phyloP scores from a whole-genome alignment of 2,329 filamentous ascomycete genomes.

The Curvularia sp. region DNA sequence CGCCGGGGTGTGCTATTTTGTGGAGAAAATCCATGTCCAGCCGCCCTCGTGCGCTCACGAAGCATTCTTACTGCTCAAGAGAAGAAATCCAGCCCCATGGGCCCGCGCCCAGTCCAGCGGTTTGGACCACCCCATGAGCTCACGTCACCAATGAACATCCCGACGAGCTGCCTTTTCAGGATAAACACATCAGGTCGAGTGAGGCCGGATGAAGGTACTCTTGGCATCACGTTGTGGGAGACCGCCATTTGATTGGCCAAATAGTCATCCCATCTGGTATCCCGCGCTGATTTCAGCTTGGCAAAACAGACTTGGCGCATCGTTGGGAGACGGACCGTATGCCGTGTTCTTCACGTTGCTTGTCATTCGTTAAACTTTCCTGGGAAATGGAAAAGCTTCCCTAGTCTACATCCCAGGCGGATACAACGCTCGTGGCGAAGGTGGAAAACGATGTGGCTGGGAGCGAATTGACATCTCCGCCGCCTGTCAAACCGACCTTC shows the following conservation, averaged over 20 bases:
- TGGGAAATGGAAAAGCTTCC: slow-evolving; percentile 9
- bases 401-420: slow-evolving; percentile 3
- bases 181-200: slow-evolving; percentile 19
- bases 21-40: slow-evolving; percentile 20
- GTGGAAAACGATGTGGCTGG: neutral
- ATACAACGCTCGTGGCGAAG: slow-evolving; percentile 5
- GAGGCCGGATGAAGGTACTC: slow-evolving; percentile 11
- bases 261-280: slow-evolving; percentile 2
- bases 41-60: slow-evolving; percentile 39
- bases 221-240: slow-evolving; percentile 30
- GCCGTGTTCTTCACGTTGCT: slow-evolving; percentile 14
- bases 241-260: slow-evolving; percentile 26
- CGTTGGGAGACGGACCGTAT: slow-evolving; percentile 13
- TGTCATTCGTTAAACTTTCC: slow-evolving; percentile 15
- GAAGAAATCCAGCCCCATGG: slow-evolving; percentile 27
- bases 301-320: slow-evolving; percentile 18
- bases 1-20: slow-evolving; percentile 20
- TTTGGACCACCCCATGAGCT: slow-evolving; percentile 28
- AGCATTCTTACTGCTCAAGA: slow-evolving; percentile 43
- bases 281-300: slow-evolving; percentile 22
- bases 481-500: neutral
- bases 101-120: slow-evolving; percentile 26
- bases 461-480: neutral
- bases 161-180: slow-evolving; percentile 38
- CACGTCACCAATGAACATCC: slow-evolving; percentile 26